These are phyloP conservation scores for Voacanga thouarsii DNA, from an alignment of 257 asterid species.

Conservation along the genomic window DNA sequence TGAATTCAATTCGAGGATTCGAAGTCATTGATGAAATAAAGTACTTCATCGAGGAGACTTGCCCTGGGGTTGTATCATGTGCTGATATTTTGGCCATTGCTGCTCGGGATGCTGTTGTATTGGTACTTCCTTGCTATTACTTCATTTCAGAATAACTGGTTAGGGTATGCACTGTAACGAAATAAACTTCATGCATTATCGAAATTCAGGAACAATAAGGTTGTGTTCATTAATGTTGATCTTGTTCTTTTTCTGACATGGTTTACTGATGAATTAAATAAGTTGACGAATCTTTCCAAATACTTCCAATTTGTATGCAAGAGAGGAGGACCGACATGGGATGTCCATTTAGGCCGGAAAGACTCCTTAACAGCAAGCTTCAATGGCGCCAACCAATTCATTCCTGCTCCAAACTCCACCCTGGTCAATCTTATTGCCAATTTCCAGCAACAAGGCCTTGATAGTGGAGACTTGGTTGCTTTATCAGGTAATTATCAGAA, in stretches of 20 bases:
- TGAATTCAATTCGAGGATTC: conserved; percentile 32
- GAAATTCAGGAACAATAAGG: not conserved
- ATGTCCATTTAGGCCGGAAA: conserved; percentile 27
- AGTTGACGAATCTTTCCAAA: not conserved
- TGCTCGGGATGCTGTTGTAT: conserved; percentile 31
- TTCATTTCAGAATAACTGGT: not conserved
- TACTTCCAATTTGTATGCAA: conserved; percentile 1
- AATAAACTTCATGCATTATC: not conserved
- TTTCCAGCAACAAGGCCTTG: conserved; percentile 34
- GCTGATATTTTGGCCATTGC: conserved; percentile 38
- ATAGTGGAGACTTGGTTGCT: conserved; percentile 50
- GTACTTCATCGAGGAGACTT: conserved; percentile 26
- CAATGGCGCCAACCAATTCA: conserved; percentile 31
- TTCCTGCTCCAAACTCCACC: conserved; percentile 36
- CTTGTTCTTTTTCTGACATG: not conserved
- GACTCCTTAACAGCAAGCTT: conserved; percentile 33
- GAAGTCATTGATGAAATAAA: conserved; percentile 37
- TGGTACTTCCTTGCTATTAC: conserved; percentile 12
- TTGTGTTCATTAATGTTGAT: not conserved
- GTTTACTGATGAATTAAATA: not conserved
- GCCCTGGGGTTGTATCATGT: conserved; percentile 31
- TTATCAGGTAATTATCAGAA: conserved; percentile 40
- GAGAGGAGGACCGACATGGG: conserved; percentile 43
- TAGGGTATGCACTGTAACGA: not conserved
- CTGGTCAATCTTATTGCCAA: conserved; percentile 25